Conservation (phyloP, 495 filamentous ascomycete species). For the Aspergillus nidulans region DNA sequence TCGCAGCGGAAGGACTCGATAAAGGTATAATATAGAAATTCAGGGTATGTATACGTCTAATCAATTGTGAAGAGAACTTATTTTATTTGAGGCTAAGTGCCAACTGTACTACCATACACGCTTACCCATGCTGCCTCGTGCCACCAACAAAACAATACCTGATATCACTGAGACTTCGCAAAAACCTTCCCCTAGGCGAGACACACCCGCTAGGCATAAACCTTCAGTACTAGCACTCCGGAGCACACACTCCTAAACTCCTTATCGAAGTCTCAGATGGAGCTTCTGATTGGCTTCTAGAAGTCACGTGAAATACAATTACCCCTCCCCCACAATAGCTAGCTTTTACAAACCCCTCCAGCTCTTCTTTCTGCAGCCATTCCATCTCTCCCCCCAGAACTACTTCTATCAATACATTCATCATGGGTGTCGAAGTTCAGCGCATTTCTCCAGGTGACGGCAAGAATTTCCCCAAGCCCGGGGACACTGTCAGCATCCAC, state of each 20-base stretch:
- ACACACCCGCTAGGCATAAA: too few species aligned
- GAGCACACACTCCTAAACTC: background rate
- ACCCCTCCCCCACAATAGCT: slow-evolving; percentile 6
- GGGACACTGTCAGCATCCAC: slow-evolving; percentile 70
- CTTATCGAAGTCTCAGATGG: background rate
- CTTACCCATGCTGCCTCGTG: too few species aligned
- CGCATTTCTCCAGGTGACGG: slow-evolving; percentile 29
- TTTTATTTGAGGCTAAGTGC: too few species aligned
- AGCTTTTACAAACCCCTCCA: background rate
- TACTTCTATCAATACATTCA: slow-evolving; percentile 15
- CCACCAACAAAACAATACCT: too few species aligned
- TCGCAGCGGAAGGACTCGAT: background rate
- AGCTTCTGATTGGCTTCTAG: background rate
- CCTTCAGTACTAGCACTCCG: too few species aligned
- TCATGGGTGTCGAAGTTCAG: slow-evolving; percentile 54
- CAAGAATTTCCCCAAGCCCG: slow-evolving; percentile 50
- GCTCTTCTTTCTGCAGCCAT: background rate
- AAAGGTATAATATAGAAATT: too few species aligned
- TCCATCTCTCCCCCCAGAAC: background rate
- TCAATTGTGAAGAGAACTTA: too few species aligned
- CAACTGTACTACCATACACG: too few species aligned
- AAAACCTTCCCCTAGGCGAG: too few species aligned
- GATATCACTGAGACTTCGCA: too few species aligned
- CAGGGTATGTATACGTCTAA: too few species aligned
- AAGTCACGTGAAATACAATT: background rate